Evolutionary conservation across 1,284 basidiomycete genomes (phyloP), one percentile per base, ranked within the genome.

Genomic region (Papiliotrema nemorosa): DNA sequence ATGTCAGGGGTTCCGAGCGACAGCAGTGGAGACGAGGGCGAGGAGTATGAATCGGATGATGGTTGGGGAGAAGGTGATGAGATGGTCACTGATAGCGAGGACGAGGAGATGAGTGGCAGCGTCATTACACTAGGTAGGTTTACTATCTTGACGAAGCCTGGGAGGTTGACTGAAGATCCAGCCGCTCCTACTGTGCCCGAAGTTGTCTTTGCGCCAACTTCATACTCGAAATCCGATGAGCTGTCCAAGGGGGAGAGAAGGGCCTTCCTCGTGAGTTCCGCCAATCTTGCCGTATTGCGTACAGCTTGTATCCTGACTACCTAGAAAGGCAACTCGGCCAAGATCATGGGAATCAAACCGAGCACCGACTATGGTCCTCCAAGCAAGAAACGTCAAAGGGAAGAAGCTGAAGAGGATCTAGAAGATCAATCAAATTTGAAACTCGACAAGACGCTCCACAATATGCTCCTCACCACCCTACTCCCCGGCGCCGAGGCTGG

Each of bases 401-500:
- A 60, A 47, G 65, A 66, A 13, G 69, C 64, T 5, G 63, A 63
- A 12, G 67, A 66, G 22, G 64, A 69, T 21, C 53, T 62, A 66
- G 35, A 41, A 22, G 44, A 41, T 18, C 50, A 31, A 44, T 66
- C 66, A 14, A 73, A 75, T 46, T 40, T 58, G 5, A 55, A 60
- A 16, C 65, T 76, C 21, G 75, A 76, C 63, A 71, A 74, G 54
- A 66, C 72, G 9, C 60, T 76, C 9, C 75, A 76, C 44, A 53
- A 63, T 41, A 66, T 76, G 59, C 64, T 76, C n/a, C 60, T 73
- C 43, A 74, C 60, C 13, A 65, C 58, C 13, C 64, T 76, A 13
- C 55, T 76, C 0, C 69, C 74, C 2, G 42, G 50, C 3, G 54
- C 64, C 0, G 46, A 59, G 1, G 43, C 62, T 16, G 55, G 59